phyloP scores from a whole-genome alignment of 2,329 filamentous ascomycete genomes.

The Helotiales sp. region DNA sequence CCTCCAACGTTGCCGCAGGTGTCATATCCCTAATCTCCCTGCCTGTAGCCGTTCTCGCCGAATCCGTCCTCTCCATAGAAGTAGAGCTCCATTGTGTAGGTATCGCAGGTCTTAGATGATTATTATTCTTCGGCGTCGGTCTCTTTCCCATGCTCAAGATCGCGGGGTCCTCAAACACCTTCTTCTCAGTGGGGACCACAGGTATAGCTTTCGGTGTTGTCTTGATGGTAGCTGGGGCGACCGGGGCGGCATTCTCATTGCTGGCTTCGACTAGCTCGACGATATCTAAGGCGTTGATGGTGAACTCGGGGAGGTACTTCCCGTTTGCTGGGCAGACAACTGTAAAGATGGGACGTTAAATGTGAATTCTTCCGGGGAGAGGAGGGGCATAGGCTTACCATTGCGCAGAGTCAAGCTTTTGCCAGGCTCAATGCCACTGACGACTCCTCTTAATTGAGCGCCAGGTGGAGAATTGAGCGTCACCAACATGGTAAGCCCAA shows the following conservation, averaged over 20 bases:
- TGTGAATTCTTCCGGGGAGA: not conserved
- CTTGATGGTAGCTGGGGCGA: not conserved
- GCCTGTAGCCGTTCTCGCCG: conserved; percentile 23
- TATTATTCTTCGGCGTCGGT: conserved; percentile 30
- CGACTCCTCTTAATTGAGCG: conserved; percentile 35
- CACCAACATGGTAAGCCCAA: conserved; percentile 39
- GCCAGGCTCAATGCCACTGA: conserved; percentile 36
- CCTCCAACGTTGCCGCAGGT: conserved; percentile 41
- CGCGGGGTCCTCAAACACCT: conserved; percentile 36
- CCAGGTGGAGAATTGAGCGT: conserved; percentile 35
- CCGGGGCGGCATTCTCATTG: conserved; percentile 28
- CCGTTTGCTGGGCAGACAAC: conserved; percentile 34
- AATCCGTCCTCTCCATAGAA: conserved; percentile 32
- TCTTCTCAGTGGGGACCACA: conserved; percentile 8
- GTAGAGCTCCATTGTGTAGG: conserved; percentile 34
- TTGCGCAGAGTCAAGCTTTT: conserved; percentile 36
- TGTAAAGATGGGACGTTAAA: conserved; percentile 14
- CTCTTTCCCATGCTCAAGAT: conserved; percentile 37
- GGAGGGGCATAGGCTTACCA: conserved; percentile 25
- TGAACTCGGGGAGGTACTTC: conserved; percentile 33
- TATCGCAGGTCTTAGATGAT: conserved; percentile 8
- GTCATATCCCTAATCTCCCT: conserved; percentile 30
- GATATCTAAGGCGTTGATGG: conserved; percentile 36
- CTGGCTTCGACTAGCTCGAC: conserved; percentile 34
- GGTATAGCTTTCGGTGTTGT: conserved; percentile 7